phyloP scores from a whole-genome alignment of 1,284 basidiomycete genomes.

The Heliocybe sulcata region DNA sequence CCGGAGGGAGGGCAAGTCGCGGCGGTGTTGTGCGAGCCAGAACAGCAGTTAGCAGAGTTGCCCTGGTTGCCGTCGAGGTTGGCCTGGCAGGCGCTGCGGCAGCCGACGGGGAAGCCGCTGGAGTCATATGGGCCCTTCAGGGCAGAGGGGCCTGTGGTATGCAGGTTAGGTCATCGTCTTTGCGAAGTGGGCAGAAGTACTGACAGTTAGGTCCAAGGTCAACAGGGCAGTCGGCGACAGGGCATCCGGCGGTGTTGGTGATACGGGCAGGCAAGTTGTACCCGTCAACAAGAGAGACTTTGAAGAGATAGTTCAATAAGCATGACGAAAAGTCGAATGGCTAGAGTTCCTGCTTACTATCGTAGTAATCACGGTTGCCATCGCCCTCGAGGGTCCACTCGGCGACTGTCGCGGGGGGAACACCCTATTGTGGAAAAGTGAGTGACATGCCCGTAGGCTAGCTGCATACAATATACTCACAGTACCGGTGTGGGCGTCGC shows the following conservation, averaged over 20 bases:
- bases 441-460: constrained; percentile 9
- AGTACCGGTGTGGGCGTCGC: constrained; percentile 38
- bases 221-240: constrained; percentile 39
- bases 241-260: constrained; percentile 41
- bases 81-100: constrained; percentile 51
- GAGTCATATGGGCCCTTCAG: constrained; percentile 47
- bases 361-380: constrained; percentile 37
- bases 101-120: constrained; percentile 44
- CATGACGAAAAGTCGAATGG: constrained; percentile 14
- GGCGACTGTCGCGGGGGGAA: constrained; percentile 53
- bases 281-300: constrained; percentile 48
- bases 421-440: constrained; percentile 32
- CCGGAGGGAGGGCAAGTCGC: constrained; percentile 22
- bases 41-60: constrained; percentile 50
- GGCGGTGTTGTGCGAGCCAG: constrained; percentile 23
- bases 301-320: constrained; percentile 15
- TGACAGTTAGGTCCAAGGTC: constrained; percentile 46
- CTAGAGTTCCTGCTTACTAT: constrained; percentile 25
- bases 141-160: constrained; percentile 35
- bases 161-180: neutral
- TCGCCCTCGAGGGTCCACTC: constrained; percentile 43
- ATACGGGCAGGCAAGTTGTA: constrained; percentile 53
- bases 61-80: constrained; percentile 39
- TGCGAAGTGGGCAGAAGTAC: constrained; percentile 4
- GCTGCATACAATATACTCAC: constrained; percentile 19